Evolutionary conservation across 192 early-diverging fungal genomes (phyloP).

Genomic region (Geranomyces michiganensis): DNA sequence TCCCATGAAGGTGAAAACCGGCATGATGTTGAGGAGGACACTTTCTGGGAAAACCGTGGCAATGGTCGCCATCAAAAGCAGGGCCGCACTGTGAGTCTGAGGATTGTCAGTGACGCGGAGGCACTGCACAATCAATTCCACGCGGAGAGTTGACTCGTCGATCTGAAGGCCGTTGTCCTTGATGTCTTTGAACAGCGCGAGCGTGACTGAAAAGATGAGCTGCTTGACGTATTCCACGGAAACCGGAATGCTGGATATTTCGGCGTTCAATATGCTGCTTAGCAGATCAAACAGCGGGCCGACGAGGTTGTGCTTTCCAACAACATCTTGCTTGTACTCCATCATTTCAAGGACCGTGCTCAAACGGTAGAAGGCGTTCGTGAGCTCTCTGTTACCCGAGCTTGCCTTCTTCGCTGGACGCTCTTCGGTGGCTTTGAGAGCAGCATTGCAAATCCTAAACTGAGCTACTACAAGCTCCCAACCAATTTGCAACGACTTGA

Average conservation of each 20-base stretch:
- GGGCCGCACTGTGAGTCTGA: slow-evolving; percentile 89
- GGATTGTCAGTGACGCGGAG: slow-evolving; percentile 89
- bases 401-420: slow-evolving; percentile 30
- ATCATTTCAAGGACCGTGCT: slow-evolving; percentile 69
- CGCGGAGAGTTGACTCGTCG: slow-evolving; percentile 72
- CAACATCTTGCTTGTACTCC: slow-evolving; percentile 62
- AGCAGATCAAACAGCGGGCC: slow-evolving; percentile 75
- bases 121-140: slow-evolving; percentile 85
- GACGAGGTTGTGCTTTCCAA: slow-evolving; percentile 55
- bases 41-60: slow-evolving; percentile 77
- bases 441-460: slow-evolving; percentile 20
- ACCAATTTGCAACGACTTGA: slow-evolving; percentile 59
- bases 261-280: slow-evolving; percentile 57
- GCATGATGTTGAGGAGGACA: slow-evolving; percentile 92
- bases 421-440: slow-evolving; percentile 5
- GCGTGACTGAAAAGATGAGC: slow-evolving; percentile 69
- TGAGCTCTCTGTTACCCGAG: neutral
- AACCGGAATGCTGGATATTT: slow-evolving; percentile 11
- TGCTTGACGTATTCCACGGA: slow-evolving; percentile 85
- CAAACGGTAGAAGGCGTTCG: slow-evolving; percentile 37
- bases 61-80: slow-evolving; percentile 85
- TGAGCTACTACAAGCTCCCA: slow-evolving; percentile 20
- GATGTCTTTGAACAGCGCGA: slow-evolving; percentile 39
- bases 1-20: slow-evolving; percentile 98
- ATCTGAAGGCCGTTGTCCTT: slow-evolving; percentile 41